Percentiles rank a stretch among this genome's conserved stretches.
phyloP scores from a whole-genome alignment of 2,329 filamentous ascomycete genomes.

The Pyrenophora tritici-repentis region DNA sequence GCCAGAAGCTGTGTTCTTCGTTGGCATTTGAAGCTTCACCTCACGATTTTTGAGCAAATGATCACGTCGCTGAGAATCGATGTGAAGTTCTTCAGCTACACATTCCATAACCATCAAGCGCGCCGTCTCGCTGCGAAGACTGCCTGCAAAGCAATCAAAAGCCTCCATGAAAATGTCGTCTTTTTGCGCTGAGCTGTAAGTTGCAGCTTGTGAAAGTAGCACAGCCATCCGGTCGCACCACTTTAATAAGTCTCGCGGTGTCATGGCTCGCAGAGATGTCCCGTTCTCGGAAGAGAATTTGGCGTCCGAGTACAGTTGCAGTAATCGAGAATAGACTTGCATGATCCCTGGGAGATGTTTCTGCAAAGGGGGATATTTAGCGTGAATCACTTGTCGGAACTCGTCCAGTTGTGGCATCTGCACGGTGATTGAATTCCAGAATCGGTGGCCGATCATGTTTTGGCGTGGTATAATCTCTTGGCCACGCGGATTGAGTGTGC shows the following conservation, averaged over 20 bases:
- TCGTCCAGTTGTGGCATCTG: slow-evolving; percentile 70
- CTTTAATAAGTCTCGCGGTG: slow-evolving; percentile 82
- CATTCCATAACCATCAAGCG: slow-evolving; percentile 65
- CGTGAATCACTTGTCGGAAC: slow-evolving; percentile 72
- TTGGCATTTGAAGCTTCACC: slow-evolving; percentile 61
- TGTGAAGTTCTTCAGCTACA: slow-evolving; percentile 85
- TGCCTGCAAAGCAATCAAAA: slow-evolving; percentile 88
- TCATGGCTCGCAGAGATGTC: slow-evolving; percentile 65
- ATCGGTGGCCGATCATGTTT: slow-evolving; percentile 77
- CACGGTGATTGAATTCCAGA: slow-evolving; percentile 82
- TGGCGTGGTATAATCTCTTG: slow-evolving; percentile 70
- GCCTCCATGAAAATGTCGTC: slow-evolving; percentile 94
- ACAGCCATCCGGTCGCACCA: slow-evolving; percentile 80
- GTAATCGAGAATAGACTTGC: slow-evolving; percentile 58
- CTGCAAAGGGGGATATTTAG: slow-evolving; percentile 71
- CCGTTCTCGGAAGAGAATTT: slow-evolving; percentile 58
- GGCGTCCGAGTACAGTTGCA: slow-evolving; percentile 48
- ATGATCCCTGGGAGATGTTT: slow-evolving; percentile 62
- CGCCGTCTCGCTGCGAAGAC: slow-evolving; percentile 68
- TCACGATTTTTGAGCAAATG: slow-evolving; percentile 76
- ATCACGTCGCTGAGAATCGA: slow-evolving; percentile 79
- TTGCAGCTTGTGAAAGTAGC: slow-evolving; percentile 65
- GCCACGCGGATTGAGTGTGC: slow-evolving; percentile 66
- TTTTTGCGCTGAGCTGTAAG: slow-evolving; percentile 69
- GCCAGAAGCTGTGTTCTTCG: slow-evolving; percentile 33